Percentiles rank a stretch among this genome's conserved stretches.
Evolutionary conservation across 352 stramenopile species (phyloP).

Genomic region (Phytopythium sindhum): DNA sequence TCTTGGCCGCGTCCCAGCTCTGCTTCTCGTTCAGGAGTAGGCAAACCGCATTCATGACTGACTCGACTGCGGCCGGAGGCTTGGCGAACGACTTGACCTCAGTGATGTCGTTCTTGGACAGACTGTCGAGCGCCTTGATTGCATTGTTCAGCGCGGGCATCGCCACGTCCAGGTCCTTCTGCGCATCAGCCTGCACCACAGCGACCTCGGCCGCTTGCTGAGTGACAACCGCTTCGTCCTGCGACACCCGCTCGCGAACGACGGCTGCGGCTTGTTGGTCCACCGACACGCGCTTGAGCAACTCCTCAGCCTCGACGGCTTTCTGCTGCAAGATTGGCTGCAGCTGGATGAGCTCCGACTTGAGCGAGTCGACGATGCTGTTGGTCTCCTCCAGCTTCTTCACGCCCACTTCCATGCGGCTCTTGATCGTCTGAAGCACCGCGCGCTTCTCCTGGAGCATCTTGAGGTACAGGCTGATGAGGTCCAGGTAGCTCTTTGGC

Average conservation of each 20-base stretch:
- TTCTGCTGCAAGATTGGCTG: constrained; percentile 91
- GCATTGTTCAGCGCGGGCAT: constrained; percentile 90
- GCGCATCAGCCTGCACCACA: constrained; percentile 88
- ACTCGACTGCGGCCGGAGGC: constrained; percentile 89
- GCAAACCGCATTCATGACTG: constrained; percentile 94
- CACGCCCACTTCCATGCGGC: constrained; percentile 90
- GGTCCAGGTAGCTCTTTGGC: constrained; percentile 94
- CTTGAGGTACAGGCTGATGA: constrained; percentile 93
- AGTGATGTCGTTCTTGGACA: constrained; percentile 93
- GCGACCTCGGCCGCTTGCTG: constrained; percentile 91
- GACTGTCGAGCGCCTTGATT: constrained; percentile 84
- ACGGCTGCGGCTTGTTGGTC: constrained; percentile 91
- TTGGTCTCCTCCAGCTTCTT: constrained; percentile 95
- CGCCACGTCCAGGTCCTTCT: constrained; percentile 91
- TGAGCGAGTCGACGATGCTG: constrained; percentile 90
- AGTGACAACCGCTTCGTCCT: constrained; percentile 89
- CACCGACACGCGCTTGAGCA: constrained; percentile 91
- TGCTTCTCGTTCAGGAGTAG: constrained; percentile 91
- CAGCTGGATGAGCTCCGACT: constrained; percentile 90
- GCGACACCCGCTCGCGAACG: constrained; percentile 82
- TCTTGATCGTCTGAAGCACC: constrained; percentile 81
- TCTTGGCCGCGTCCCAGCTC: constrained; percentile 92
- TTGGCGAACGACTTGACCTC: constrained; percentile 95
- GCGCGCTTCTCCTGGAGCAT: constrained; percentile 89
- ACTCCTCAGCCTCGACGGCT: constrained; percentile 85